Evolutionary conservation across 2,329 filamentous ascomycete species (phyloP).

Genomic region (Hirsutella thompsonii): DNA sequence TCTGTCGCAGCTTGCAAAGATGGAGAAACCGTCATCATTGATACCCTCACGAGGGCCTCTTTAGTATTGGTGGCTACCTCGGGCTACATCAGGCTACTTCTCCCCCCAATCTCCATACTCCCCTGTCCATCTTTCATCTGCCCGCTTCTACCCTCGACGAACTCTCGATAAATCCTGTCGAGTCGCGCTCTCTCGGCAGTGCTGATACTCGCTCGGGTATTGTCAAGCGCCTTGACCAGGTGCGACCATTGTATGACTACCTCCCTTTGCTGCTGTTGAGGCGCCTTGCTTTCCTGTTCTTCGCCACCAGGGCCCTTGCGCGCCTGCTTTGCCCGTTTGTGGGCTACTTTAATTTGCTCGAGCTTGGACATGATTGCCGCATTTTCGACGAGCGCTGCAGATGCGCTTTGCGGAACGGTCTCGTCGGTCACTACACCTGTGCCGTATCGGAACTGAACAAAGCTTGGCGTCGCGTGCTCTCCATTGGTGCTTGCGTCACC

Average conservation of each 20-base stretch:
- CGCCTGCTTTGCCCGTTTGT: constrained; percentile 31
- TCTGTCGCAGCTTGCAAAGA: too few relatives aligned
- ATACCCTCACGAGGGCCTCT: too few relatives aligned
- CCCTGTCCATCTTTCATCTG: constrained; percentile 93
- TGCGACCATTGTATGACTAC: constrained; percentile 80
- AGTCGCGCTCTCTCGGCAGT: constrained; percentile 62
- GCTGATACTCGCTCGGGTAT: constrained; percentile 73
- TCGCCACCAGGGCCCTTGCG: constrained; percentile 12
- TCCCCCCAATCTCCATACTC: constrained; percentile 79
- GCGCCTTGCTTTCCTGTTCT: constrained; percentile 14
- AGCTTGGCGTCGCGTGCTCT: constrained; percentile 33
- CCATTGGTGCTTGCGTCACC: constrained; percentile 19
- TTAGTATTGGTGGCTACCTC: constrained; percentile 4
- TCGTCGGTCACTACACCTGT: constrained; percentile 30
- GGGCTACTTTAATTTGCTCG: constrained; percentile 60
- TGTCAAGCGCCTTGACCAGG: constrained; percentile 61
- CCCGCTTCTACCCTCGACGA: constrained; percentile 82
- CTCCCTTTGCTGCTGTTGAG: constrained; percentile 37
- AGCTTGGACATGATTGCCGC: constrained; percentile 73
- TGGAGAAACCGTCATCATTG: too few relatives aligned
- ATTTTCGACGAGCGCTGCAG: constrained; percentile 55
- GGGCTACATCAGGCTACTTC: constrained; percentile 82
- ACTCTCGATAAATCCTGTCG: constrained; percentile 77
- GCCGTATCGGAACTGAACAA: constrained; percentile 78
- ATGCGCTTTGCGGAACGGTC: constrained; percentile 33